phyloP scores from a whole-genome alignment of 805 yeast species.

The Huiozyma sinensis region DNA sequence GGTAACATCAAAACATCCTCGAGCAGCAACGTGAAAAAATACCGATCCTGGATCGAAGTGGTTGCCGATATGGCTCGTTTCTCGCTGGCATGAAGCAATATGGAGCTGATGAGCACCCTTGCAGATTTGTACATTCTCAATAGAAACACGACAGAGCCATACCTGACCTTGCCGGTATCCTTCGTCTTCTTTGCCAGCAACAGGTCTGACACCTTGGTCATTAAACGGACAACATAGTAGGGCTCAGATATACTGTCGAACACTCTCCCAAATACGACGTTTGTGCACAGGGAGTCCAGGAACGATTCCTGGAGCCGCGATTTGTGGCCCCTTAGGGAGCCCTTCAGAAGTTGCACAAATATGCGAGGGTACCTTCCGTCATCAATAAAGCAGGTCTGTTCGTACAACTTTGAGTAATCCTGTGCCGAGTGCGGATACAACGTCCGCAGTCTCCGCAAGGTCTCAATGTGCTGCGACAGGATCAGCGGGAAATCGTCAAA shows the following conservation, averaged over 20 bases:
- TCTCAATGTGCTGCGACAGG: slow-evolving; percentile 12
- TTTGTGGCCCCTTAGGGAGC: slow-evolving; percentile 3
- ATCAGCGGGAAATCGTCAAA: slow-evolving; percentile 22
- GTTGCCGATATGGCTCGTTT: not conserved
- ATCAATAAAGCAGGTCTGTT: slow-evolving; percentile 7
- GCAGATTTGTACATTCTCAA: not conserved
- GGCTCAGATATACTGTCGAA: slow-evolving; percentile 21
- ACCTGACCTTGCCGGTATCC: not conserved
- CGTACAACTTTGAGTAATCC: slow-evolving; percentile 5
- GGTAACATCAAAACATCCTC: slow-evolving; percentile 11
- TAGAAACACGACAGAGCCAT: not conserved
- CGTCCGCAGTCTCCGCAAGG: slow-evolving; percentile 4
- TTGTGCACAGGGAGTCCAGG: slow-evolving; percentile 14
- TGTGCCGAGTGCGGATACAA: not conserved
- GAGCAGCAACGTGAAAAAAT: slow-evolving; percentile 12
- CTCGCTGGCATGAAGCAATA: no score
- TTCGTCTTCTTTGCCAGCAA: slow-evolving; percentile 1
- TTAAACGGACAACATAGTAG: slow-evolving; percentile 13
- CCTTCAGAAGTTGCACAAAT: slow-evolving; percentile 8
- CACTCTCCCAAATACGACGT: slow-evolving; percentile 17
- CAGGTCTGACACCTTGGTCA: slow-evolving; percentile 8
- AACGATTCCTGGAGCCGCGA: slow-evolving; percentile 19
- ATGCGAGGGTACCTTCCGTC: slow-evolving; percentile 12
- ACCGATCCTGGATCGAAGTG: slow-evolving; percentile 1
- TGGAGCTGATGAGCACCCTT: not conserved